A percentile compares a stretch with the other conserved stretches of the same genome.
These are phyloP conservation scores for Penicillium alfredii DNA, from an alignment of 495 filamentous ascomycete genomes.

Conservation along the genomic window DNA sequence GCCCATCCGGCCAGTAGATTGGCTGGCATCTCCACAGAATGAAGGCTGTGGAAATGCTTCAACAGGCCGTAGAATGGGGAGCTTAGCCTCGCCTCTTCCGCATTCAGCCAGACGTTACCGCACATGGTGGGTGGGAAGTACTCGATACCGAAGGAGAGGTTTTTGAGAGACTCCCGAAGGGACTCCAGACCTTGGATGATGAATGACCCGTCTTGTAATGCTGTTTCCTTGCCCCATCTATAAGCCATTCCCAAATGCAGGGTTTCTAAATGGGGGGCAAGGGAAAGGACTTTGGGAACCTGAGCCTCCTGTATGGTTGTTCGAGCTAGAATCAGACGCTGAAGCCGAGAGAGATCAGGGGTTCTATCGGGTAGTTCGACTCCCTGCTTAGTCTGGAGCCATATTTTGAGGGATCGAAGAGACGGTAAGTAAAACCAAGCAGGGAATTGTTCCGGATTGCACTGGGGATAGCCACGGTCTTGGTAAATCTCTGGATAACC, in stretches of 20 bases:
- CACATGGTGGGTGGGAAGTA: constrained; percentile 2
- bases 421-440: constrained; percentile 8
- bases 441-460: constrained; percentile 8
- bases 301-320: constrained; percentile 3
- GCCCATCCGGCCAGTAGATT: constrained; percentile 6
- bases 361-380: constrained; percentile 1
- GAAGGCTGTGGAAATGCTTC: constrained; percentile 3
- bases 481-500: constrained; percentile 1
- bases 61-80: constrained; percentile 4
- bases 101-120: not conserved
- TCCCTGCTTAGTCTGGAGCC: constrained; percentile 7
- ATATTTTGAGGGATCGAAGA: constrained; percentile 6
- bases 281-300: constrained; percentile 3
- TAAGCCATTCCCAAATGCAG: constrained; percentile 9
- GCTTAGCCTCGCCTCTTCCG: constrained; percentile 4
- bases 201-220: constrained; percentile 1
- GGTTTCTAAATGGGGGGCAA: constrained; percentile 3
- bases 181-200: constrained; percentile 5
- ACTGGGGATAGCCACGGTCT: constrained; percentile 8
- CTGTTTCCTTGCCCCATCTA: constrained; percentile 8
- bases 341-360: constrained; percentile 3
- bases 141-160: constrained; percentile 5
- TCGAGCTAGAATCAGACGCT: constrained; percentile 3
- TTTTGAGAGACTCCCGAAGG: not conserved
- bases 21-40: constrained; percentile 2